Base-by-base conservation (phyloP, 2,329 filamentous ascomycete species). In the Fusarium napiforme region DNA sequence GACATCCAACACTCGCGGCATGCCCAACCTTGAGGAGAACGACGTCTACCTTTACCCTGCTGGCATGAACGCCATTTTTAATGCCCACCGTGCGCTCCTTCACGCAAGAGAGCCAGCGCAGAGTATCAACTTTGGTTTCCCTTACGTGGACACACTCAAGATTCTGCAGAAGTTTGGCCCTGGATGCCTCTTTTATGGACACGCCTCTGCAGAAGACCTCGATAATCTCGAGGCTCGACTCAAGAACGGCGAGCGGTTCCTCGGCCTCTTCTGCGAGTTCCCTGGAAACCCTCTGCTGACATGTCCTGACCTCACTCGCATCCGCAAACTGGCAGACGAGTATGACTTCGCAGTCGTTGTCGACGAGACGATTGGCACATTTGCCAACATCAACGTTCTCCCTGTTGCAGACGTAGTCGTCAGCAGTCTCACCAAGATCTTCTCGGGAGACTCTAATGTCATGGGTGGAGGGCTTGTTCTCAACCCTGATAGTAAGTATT, bases 51-150 rank as follows among this genome's bases (percentile, higher is more conserved):
- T 99, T 1, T 96, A 93, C 63, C 93, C 96, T 1, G 92, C 89
- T 45, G 96, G 96, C 42, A 99, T 99, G 95, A 98, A 94, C 78
- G 91, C 96, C 58, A 98, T 99, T 49, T 99, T 94, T 84, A 94
- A 94, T 76, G 88, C 93, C 0, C 96, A 99, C 80, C 91, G 92
- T 55, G 90, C 89, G 47, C 85, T 98, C 57, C 84, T 96, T 71
- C 84, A 86, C 58, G 87, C 90, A 2, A 89, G 91, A 42, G 90
- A 91, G 7, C 84, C 87, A 12, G 79, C 89, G 67, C 93, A 93
- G 82, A 97, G 94, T 81, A 91, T 99, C 79, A 95, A 93, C 78
- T 98, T 94, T 78, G 96, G 96, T n/a, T 99, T 99, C 77, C 95
- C 96, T 1, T 99, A 99, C 77, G 94, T 98, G 59, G 96, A 99